These are phyloP conservation scores for Hypomontagnella submonticulosa DNA, from an alignment of 495 filamentous ascomycete genomes.

Conservation along the genomic window DNA sequence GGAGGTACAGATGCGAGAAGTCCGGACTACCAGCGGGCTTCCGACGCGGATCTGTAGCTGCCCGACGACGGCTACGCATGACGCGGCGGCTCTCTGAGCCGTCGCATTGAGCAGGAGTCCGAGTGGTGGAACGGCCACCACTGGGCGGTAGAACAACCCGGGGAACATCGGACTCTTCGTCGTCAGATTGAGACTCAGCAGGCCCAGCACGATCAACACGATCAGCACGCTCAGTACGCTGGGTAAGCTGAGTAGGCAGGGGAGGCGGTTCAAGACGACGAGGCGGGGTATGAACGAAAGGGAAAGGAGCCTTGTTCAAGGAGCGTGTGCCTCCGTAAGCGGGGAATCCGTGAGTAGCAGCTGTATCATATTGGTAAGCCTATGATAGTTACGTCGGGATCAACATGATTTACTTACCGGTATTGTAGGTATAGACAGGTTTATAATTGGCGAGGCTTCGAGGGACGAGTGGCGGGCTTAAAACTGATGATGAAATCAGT, in stretches of 20 bases:
- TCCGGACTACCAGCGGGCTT: constrained; percentile 7
- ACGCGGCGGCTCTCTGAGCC: not conserved
- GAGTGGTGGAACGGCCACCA: not conserved
- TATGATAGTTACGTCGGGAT: not conserved
- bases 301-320: not conserved
- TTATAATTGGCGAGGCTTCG: too few species aligned
- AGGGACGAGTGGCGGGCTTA: too few species aligned
- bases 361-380: constrained; percentile 2
- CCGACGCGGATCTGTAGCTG: constrained; percentile 13
- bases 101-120: not conserved
- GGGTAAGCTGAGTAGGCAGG: not conserved
- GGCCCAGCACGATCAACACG: too few species aligned
- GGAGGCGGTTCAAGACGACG: too few species aligned
- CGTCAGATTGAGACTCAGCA: not conserved
- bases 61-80: constrained; percentile 5
- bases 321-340: not conserved
- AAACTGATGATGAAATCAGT: too few species aligned
- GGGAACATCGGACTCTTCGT: not conserved
- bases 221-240: too few species aligned
- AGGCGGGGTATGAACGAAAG: not conserved
- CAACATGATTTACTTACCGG: not conserved
- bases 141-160: not conserved
- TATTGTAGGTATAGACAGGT: not conserved
- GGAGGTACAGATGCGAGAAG: constrained; percentile 4
- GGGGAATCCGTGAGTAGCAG: not conserved